Evolutionary conservation across 163 green algal genomes (phyloP).

Genomic region (Scenedesmus sp.): DNA sequence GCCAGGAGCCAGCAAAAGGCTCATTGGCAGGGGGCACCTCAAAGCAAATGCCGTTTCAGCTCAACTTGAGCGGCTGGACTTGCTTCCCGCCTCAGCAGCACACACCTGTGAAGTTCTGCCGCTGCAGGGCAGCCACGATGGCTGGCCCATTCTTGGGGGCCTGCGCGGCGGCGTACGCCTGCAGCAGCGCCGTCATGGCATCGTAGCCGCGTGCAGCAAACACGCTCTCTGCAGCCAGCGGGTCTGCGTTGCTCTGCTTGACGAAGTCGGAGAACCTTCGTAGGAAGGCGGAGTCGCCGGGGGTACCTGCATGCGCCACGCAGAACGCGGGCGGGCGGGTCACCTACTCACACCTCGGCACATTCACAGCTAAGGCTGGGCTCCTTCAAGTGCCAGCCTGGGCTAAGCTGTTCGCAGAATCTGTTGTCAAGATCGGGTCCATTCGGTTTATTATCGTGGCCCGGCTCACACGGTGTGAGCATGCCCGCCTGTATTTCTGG

Average conservation of each 20-base stretch:
- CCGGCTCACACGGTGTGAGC: too few relatives aligned
- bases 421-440: too few relatives aligned
- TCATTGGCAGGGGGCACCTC: too few relatives aligned
- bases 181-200: constrained; percentile 15
- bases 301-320: neutral
- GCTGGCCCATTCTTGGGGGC: neutral
- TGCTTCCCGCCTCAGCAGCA: neutral
- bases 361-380: too few relatives aligned
- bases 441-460: too few relatives aligned
- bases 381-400: too few relatives aligned
- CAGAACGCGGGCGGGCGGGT: neutral
- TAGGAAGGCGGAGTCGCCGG: neutral
- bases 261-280: neutral
- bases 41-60: too few relatives aligned
- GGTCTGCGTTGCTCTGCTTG: neutral
- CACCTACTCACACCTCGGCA: too few relatives aligned
- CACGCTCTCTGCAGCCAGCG: neutral
- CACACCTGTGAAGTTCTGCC: constrained; percentile 26
- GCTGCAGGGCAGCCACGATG: neutral
- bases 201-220: constrained; percentile 25
- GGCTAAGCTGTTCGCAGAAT: too few relatives aligned
- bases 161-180: neutral
- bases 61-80: too few relatives aligned
- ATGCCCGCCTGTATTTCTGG: too few relatives aligned
- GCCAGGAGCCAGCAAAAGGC: too few relatives aligned